Evolutionary conservation across 352 stramenopile genomes (phyloP), one percentile per base, ranked within the genome.

Genomic region (Pythium brassicae): DNA sequence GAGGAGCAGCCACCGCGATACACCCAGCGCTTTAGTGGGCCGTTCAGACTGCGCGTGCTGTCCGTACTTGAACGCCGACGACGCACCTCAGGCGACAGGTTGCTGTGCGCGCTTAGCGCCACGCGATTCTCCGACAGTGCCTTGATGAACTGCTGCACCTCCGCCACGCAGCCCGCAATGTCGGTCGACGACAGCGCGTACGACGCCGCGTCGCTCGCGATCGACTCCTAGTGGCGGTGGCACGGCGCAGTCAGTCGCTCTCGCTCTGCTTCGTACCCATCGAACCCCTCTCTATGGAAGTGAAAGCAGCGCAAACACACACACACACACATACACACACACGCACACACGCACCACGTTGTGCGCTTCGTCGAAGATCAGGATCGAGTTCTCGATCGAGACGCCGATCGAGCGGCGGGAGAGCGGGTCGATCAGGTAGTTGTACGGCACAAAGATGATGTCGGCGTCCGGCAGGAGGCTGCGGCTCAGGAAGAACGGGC

Each of bases 321-420:
- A 29, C 9, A 57, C 14, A 46, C 23, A 19, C 46, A 2, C 14
- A 32, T 19, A 42, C 14, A 44, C 37, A 25, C 23, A 4, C 44
- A 57, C 61, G 83, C 79, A 23, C 62, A 66, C 26, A 55, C 72
- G 35, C 80, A 98, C 96, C 50, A 99, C 78, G 70, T 99, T 99
- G 81, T 99, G 98, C 3, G 97, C 97, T 73, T 99, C 98, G 63
- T 99, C 98, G 60, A 99, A 98, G 51, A 99, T 98, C 1, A 99
- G 68, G 22, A 99, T 86, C 0, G 97, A 74, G 72, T 99, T 98
- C 45, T 96, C 77, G 62, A 98, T 98, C 32, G 96, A 90, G 32
- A 99, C 92, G 22, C 97, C 89, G 11, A 98, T 88, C 2, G 95
- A 92, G 40, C 90, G 86, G 14, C 88, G 82, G 6, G 88, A 83